phyloP scores from a whole-genome alignment of 495 filamentous ascomycete species.

The Tuber calosporum region DNA sequence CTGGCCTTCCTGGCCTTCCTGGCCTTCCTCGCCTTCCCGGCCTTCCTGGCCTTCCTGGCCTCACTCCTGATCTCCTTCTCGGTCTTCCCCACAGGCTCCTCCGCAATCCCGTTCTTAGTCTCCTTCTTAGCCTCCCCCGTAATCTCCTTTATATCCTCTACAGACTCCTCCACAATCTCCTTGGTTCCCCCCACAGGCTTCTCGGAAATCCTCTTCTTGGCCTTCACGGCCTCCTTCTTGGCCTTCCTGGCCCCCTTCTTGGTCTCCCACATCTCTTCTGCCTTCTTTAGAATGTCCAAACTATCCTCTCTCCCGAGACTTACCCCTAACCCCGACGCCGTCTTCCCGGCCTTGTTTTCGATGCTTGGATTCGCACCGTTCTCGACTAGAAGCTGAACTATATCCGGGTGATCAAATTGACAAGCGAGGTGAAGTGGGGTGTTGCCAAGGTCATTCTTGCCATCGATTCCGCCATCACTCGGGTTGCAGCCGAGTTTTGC shows the following conservation, averaged over 20 bases:
- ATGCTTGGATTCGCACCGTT: not conserved
- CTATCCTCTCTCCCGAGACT: slow-evolving; percentile 61
- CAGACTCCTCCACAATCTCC: slow-evolving; percentile 49
- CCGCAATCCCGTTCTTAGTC: too few relatives aligned
- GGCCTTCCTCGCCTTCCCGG: too few relatives aligned
- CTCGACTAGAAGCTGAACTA: not conserved
- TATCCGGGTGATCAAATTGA: not conserved
- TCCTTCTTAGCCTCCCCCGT: too few relatives aligned
- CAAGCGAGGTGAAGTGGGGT: not conserved
- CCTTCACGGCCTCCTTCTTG: slow-evolving; percentile 61
- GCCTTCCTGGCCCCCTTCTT: slow-evolving; percentile 60
- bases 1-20: too few relatives aligned
- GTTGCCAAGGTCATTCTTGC: not conserved
- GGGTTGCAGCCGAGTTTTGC: not conserved
- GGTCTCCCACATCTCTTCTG: slow-evolving; percentile 49
- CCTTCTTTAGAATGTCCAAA: slow-evolving; percentile 44
- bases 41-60: too few relatives aligned
- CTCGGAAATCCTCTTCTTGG: too few relatives aligned
- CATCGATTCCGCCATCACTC: not conserved
- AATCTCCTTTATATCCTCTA: not conserved
- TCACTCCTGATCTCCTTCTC: too few relatives aligned
- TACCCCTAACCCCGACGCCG: slow-evolving; percentile 56
- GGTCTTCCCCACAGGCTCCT: too few relatives aligned
- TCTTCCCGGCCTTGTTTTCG: slow-evolving; percentile 19
- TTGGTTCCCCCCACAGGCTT: slow-evolving; percentile 59